phyloP scores from a whole-genome alignment of 2,329 filamentous ascomycete genomes.

The Fusarium guadeloupense region DNA sequence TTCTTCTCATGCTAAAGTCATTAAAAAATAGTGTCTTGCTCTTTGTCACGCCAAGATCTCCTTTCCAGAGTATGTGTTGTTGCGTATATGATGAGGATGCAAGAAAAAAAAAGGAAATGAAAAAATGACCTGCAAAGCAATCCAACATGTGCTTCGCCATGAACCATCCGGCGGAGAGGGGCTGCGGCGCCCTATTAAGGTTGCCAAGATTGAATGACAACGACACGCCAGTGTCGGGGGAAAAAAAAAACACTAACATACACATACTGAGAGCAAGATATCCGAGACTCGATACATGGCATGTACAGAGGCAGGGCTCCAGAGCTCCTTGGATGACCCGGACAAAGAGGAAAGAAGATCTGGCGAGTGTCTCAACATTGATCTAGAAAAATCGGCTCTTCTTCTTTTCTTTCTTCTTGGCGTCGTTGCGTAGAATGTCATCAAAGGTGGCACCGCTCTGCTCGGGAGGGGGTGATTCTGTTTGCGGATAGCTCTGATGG shows the following conservation, averaged over 20 bases:
- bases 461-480: slow-evolving; percentile 36
- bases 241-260: slow-evolving; percentile 7
- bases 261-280: slow-evolving; percentile 1
- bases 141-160: slow-evolving; percentile 18
- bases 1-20: slow-evolving; percentile 42
- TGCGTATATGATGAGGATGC: slow-evolving; percentile 15
- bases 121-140: slow-evolving; percentile 9
- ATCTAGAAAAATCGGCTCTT: slow-evolving; percentile 54
- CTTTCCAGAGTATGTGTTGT: slow-evolving; percentile 28
- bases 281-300: background rate
- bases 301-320: slow-evolving; percentile 17
- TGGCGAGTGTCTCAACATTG: background rate
- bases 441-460: slow-evolving; percentile 57
- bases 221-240: slow-evolving; percentile 6
- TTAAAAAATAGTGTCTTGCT: slow-evolving; percentile 33
- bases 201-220: slow-evolving; percentile 9
- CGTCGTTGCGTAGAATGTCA: slow-evolving; percentile 54
- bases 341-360: slow-evolving; percentile 11
- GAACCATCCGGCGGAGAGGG: slow-evolving; percentile 5
- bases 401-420: slow-evolving; percentile 52
- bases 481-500: slow-evolving; percentile 19
- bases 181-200: slow-evolving; percentile 7
- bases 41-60: slow-evolving; percentile 25
- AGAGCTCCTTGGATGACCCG: slow-evolving; percentile 2
- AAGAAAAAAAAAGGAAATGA: slow-evolving; percentile 11